phyloP scores from a whole-genome alignment of 306 rosid genomes.

The Trifolium subterraneum region DNA sequence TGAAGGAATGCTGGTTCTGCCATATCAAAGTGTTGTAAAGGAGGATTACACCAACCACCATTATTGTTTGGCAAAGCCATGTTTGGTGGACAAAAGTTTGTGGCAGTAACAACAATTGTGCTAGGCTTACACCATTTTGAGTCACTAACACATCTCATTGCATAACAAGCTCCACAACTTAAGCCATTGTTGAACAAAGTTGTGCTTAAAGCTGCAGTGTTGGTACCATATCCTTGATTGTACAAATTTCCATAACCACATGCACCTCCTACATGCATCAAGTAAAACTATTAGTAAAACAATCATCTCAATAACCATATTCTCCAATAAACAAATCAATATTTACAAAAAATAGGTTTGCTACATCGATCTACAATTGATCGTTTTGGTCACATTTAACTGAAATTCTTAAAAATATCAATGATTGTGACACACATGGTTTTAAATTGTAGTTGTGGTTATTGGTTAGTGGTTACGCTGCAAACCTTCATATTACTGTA shows the following conservation, averaged over 20 bases:
- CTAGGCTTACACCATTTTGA: constrained; percentile 81
- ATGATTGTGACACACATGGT: not conserved
- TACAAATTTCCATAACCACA: constrained; percentile 92
- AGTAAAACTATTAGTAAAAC: no score
- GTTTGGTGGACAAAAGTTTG: constrained; percentile 86
- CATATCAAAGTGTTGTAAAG: constrained; percentile 86
- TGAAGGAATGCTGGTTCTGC: constrained; percentile 88
- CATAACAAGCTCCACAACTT: constrained; percentile 83
- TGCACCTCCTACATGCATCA: constrained; percentile 95
- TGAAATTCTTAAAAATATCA: no score
- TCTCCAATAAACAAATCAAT: no score
- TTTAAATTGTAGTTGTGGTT: no score
- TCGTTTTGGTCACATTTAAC: no score
- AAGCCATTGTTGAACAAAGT: constrained; percentile 79
- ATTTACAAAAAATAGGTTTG: no score
- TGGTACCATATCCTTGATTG: constrained; percentile 80
- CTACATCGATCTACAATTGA: no score
- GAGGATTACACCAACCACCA: constrained; percentile 96
- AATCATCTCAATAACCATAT: no score
- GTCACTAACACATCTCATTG: constrained; percentile 66
- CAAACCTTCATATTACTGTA: no score
- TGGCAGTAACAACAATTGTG: constrained; percentile 74
- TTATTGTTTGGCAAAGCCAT: constrained; percentile 57
- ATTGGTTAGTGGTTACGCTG: no score
- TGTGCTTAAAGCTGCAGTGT: constrained; percentile 88